Evolutionary conservation across 306 rosid species (phyloP).

Genomic region (Nissolia schottii): DNA sequence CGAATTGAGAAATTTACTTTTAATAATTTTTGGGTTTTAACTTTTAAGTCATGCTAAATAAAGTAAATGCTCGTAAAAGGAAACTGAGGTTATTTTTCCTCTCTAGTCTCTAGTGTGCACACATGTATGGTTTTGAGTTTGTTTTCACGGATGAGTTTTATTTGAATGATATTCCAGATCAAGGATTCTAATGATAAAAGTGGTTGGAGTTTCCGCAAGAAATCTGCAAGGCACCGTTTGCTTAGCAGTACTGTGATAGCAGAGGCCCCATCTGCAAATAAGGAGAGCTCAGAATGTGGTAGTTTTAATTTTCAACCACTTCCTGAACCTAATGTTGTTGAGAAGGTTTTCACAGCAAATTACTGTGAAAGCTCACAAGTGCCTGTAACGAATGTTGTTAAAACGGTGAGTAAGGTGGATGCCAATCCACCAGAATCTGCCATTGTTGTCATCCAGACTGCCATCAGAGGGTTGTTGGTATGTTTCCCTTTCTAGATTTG

Average conservation of each 20-base stretch:
- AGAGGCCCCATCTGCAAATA: constrained; percentile 52
- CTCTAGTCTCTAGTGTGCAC: neutral
- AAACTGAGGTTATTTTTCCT: neutral
- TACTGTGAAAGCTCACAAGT: constrained; percentile 35
- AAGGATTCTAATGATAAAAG: constrained; percentile 76
- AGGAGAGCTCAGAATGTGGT: constrained; percentile 60
- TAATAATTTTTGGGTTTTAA: neutral
- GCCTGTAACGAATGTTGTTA: constrained; percentile 28
- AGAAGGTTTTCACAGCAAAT: constrained; percentile 48
- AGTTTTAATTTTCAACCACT: constrained; percentile 38
- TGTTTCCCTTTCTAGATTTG: constrained; percentile 17
- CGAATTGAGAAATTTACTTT: neutral
- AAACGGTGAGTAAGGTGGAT: constrained; percentile 42
- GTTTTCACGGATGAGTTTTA: neutral
- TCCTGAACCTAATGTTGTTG: constrained; percentile 44
- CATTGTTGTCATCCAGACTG: constrained; percentile 65
- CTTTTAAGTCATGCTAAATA: neutral
- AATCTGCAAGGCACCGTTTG: constrained; percentile 77
- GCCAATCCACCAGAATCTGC: constrained; percentile 47
- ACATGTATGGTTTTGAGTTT: neutral
- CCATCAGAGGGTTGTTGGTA: constrained; percentile 76
- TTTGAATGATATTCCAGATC: constrained; percentile 34
- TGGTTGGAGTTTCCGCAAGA: constrained; percentile 94
- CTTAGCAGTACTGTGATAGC: constrained; percentile 75
- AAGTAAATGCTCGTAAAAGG: neutral